A percentile compares a stretch with the other conserved stretches of the same genome.
Conservation (phyloP, 352 stramenopile genomes). For the Phytophthora capsici region DNA sequence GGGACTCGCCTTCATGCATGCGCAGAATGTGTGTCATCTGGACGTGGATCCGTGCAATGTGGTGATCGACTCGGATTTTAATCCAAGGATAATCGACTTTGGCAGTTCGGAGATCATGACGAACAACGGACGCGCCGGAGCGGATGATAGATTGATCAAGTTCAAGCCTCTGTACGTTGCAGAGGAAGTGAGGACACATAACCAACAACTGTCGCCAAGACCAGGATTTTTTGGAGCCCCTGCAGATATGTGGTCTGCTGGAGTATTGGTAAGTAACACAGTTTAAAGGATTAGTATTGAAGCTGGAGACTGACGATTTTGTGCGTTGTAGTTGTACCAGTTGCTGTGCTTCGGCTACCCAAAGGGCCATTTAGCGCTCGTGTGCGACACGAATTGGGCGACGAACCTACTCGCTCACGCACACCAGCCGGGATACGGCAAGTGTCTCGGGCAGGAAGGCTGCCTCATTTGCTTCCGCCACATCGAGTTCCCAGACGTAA, state of each 20-base stretch:
- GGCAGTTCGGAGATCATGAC: slow-evolving; percentile 83
- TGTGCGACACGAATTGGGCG: slow-evolving; percentile 80
- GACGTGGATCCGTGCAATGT: slow-evolving; percentile 85
- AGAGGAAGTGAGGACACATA: slow-evolving; percentile 71
- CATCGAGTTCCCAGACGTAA: slow-evolving; percentile 75
- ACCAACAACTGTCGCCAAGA: slow-evolving; percentile 56
- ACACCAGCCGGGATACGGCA: slow-evolving; percentile 37
- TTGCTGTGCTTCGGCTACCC: slow-evolving; percentile 84
- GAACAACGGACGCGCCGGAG: slow-evolving; percentile 62
- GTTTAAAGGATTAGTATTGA: not conserved
- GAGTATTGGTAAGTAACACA: slow-evolving; percentile 66
- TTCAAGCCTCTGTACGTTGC: slow-evolving; percentile 84
- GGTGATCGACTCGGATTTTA: slow-evolving; percentile 61
- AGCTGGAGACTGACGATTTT: slow-evolving; percentile 8
- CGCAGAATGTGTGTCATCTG: slow-evolving; percentile 78
- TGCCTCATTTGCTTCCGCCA: slow-evolving; percentile 85
- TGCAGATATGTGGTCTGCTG: slow-evolving; percentile 82
- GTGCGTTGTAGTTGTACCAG: slow-evolving; percentile 71
- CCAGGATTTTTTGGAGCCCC: slow-evolving; percentile 72
- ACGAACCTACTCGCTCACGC: slow-evolving; percentile 74
- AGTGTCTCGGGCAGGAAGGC: slow-evolving; percentile 62
- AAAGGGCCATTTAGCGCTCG: slow-evolving; percentile 74
- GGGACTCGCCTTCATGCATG: slow-evolving; percentile 82
- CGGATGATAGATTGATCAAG: slow-evolving; percentile 67
- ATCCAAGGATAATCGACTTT: slow-evolving; percentile 80